phyloP scores from a whole-genome alignment of 2,329 filamentous ascomycete species.

The Pestalotiopsis sp. region DNA sequence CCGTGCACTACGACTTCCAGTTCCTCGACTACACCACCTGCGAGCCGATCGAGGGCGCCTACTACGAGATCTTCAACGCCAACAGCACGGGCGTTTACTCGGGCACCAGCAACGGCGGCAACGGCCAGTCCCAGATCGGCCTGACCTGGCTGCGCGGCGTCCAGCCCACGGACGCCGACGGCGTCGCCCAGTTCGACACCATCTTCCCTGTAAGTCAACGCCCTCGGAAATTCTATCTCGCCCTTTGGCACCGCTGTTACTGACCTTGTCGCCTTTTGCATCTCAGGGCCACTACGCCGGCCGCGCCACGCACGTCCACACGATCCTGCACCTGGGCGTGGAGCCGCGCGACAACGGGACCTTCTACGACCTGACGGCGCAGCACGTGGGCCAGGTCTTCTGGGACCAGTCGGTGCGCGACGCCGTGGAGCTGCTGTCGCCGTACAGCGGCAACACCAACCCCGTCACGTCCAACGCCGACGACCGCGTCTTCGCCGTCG shows the following conservation, averaged over 20 bases:
- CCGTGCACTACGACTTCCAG: constrained; percentile 54
- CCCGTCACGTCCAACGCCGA: neutral
- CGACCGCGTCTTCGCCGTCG: constrained; percentile 3
- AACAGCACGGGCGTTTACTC: constrained; percentile 52
- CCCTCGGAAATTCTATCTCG: neutral
- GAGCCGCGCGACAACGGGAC: constrained; percentile 43
- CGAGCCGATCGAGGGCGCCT: constrained; percentile 48
- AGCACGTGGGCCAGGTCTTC: constrained; percentile 68
- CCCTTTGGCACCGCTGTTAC: neutral
- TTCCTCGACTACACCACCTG: constrained; percentile 57
- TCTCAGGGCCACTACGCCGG: constrained; percentile 41
- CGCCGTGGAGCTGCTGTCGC: neutral
- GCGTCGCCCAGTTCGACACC: constrained; percentile 43
- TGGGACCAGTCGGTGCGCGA: constrained; percentile 62
- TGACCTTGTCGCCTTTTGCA: neutral
- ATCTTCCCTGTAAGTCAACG: constrained; percentile 35
- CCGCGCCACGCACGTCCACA: constrained; percentile 51
- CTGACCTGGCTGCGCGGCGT: constrained; percentile 44
- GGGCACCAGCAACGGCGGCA: constrained; percentile 39
- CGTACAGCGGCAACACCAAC: constrained; percentile 7
- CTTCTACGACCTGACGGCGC: constrained; percentile 26
- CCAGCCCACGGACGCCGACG: constrained; percentile 41
- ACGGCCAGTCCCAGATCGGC: constrained; percentile 42
- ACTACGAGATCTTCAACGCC: constrained; percentile 53
- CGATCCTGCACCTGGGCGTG: constrained; percentile 46